A percentile compares a stretch with the other conserved stretches of the same genome.
Conservation (phyloP, 23 red algal genomes). For the Gracilaria caudata region DNA sequence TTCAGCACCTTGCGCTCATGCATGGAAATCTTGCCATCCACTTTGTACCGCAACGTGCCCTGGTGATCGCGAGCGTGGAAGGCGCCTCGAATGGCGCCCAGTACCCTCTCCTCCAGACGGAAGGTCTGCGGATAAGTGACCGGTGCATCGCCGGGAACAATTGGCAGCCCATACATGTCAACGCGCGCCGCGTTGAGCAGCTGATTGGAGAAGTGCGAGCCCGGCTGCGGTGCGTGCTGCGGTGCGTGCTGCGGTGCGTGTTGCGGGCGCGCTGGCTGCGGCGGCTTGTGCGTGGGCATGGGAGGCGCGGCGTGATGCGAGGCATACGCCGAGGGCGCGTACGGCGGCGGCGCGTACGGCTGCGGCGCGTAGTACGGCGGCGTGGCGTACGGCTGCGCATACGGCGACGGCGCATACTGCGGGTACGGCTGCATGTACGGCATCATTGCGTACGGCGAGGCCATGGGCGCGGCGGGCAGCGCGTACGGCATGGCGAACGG, state of each 20-base stretch:
- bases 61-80: constrained; percentile 37
- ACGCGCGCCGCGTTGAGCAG: constrained; percentile 31
- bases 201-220: background rate
- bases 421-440: background rate
- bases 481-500: constrained; percentile 1
- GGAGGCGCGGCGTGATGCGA: background rate
- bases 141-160: constrained; percentile 32
- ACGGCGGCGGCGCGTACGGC: background rate
- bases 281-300: background rate
- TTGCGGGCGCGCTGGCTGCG: background rate
- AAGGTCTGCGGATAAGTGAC: constrained; percentile 40
- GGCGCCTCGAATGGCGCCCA: constrained; percentile 39
- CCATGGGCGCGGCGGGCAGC: background rate
- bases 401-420: constrained; percentile 3
- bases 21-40: constrained; percentile 42
- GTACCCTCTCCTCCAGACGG: constrained; percentile 60
- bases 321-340: background rate
- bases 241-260: background rate
- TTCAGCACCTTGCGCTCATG: constrained; percentile 52
- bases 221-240: background rate
- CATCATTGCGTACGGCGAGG: background rate
- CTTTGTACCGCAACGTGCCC: constrained; percentile 51
- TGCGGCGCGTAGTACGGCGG: constrained; percentile 8
- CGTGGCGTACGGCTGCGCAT: background rate
- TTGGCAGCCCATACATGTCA: constrained; percentile 42